A percentile compares a stretch with the other conserved stretches of the same genome.
These are phyloP conservation scores for Eucalyptus erythrocorys DNA, from an alignment of 345 rosid species.

Conservation along the genomic window DNA sequence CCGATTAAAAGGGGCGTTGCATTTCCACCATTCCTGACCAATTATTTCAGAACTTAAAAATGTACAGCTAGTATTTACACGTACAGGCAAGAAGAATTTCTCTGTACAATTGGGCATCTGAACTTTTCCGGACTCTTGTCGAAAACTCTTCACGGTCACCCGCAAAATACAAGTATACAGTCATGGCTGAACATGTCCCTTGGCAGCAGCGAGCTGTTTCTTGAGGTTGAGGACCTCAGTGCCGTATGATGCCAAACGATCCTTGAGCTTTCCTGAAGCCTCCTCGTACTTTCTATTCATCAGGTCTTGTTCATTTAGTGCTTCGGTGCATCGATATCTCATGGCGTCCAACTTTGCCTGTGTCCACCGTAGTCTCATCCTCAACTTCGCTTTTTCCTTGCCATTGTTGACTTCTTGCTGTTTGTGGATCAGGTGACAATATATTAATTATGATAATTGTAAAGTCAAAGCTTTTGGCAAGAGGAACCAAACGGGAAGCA, in stretches of 20 bases:
- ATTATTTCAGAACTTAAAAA: neutral
- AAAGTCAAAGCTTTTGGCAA: neutral
- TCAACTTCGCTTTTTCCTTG: constrained; percentile 56
- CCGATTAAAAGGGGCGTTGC: neutral
- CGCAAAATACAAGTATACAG: neutral
- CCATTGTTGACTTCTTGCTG: constrained; percentile 29
- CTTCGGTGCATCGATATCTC: constrained; percentile 31
- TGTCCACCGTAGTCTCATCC: constrained; percentile 70
- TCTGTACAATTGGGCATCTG: neutral
- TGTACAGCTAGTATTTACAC: neutral
- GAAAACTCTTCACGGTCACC: neutral
- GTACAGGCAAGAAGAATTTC: neutral
- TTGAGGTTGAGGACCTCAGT: constrained; percentile 54
- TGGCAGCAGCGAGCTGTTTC: constrained; percentile 43
- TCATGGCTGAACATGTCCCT: neutral
- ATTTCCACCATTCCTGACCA: neutral
- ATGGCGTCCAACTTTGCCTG: constrained; percentile 64
- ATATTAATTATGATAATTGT: neutral
- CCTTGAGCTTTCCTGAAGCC: constrained; percentile 59
- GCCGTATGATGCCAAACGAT: constrained; percentile 37
- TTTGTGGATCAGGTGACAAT: constrained; percentile 6
- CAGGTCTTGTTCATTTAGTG: constrained; percentile 27
- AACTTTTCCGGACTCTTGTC: neutral
- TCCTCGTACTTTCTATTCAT: constrained; percentile 57
- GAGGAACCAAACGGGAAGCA: neutral